Conservation (phyloP, 768 basidiomycete genomes). For the Tulasnella sp. region DNA sequence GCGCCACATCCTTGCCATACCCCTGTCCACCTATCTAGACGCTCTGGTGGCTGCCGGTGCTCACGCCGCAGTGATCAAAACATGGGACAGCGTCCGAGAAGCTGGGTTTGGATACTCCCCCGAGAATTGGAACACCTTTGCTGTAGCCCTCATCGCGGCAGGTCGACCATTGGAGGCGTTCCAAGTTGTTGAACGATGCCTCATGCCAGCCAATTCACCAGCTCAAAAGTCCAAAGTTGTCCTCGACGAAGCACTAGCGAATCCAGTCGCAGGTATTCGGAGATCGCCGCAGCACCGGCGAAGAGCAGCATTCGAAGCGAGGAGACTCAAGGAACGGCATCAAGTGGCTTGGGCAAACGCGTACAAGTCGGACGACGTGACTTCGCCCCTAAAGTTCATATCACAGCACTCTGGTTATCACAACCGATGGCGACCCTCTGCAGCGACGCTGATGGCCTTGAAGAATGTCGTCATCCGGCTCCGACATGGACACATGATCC, state of each 20-base stretch:
- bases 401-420: background rate
- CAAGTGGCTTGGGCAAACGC: background rate
- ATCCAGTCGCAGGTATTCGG: background rate
- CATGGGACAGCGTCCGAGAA: constrained; percentile 62
- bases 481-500: constrained; percentile 7
- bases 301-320: background rate
- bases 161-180: constrained; percentile 82
- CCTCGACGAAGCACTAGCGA: background rate
- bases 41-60: constrained; percentile 59
- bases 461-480: constrained; percentile 11
- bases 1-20: constrained; percentile 58
- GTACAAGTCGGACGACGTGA: background rate
- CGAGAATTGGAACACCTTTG: constrained; percentile 88
- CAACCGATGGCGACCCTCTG: constrained; percentile 13
- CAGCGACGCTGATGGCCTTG: constrained; percentile 7
- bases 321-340: background rate
- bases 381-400: background rate
- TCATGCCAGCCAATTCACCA: constrained; percentile 33
- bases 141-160: constrained; percentile 68
- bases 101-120: constrained; percentile 75
- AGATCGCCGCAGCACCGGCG: background rate
- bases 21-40: constrained; percentile 79
- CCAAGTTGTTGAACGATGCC: constrained; percentile 68
- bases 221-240: background rate
- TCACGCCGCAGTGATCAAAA: constrained; percentile 55